These are phyloP conservation scores for Lathyrus sativus DNA, from an alignment of 306 rosid species.

Conservation along the genomic window DNA sequence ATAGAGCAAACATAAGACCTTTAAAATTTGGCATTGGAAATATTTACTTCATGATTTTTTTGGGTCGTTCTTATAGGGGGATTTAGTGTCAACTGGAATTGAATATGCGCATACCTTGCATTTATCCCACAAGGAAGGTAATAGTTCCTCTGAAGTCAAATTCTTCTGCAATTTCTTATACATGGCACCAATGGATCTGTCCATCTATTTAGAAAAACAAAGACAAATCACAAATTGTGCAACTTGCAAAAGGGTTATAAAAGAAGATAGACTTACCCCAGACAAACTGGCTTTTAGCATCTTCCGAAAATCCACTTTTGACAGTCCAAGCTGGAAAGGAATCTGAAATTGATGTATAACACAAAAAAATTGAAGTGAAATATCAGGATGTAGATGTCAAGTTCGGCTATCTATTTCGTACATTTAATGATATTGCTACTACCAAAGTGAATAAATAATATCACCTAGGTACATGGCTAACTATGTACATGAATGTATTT, in stretches of 20 bases:
- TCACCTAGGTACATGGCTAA: background rate
- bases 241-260: constrained; percentile 11
- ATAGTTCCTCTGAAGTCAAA: constrained; percentile 89
- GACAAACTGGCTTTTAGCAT: constrained; percentile 79
- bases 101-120: constrained; percentile 72
- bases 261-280: constrained; percentile 61
- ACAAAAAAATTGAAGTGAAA: constrained; percentile 21
- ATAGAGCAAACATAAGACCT: background rate
- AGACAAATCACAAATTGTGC: constrained; percentile 17
- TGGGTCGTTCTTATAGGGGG: background rate
- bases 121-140: constrained; percentile 97
- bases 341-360: constrained; percentile 63
- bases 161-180: constrained; percentile 95
- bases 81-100: constrained; percentile 6
- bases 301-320: constrained; percentile 89
- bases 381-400: constrained; percentile 18
- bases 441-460: too few relatives aligned
- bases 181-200: constrained; percentile 80
- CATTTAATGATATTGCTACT: background rate
- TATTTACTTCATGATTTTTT: constrained; percentile 17
- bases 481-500: background rate
- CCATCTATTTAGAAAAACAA: constrained; percentile 58
- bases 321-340: constrained; percentile 91
- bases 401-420: background rate
- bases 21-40: constrained; percentile 4